A percentile compares a stretch with the other conserved stretches of the same genome.
phyloP scores from a whole-genome alignment of 257 asterid species.

The Osmanthus fragrans region DNA sequence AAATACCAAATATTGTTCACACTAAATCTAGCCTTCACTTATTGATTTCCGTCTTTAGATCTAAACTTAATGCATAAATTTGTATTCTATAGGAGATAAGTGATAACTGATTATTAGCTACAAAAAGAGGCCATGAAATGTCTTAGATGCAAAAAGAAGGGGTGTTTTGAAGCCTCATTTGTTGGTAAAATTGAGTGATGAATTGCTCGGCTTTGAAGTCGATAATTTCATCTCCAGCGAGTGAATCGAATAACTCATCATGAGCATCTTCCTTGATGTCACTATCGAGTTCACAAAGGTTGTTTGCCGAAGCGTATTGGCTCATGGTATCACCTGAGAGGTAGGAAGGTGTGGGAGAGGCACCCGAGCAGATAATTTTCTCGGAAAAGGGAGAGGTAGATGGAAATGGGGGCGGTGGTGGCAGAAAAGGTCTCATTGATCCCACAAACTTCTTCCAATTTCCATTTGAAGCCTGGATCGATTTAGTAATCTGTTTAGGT shows the following conservation, averaged over 20 bases:
- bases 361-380: background rate
- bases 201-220: constrained; percentile 43
- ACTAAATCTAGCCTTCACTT: background rate
- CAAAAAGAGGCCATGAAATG: background rate
- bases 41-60: background rate
- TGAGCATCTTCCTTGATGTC: constrained; percentile 24
- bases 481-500: background rate
- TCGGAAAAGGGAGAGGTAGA: background rate
- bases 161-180: constrained; percentile 30
- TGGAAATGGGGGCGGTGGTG: background rate
- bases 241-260: constrained; percentile 35
- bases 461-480: background rate
- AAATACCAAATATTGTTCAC: background rate
- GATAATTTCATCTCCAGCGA: constrained; percentile 39
- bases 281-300: constrained; percentile 35
- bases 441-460: constrained; percentile 33
- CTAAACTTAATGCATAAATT: background rate
- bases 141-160: background rate
- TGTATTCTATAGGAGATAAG: background rate
- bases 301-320: constrained; percentile 38
- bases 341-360: constrained; percentile 14
- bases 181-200: constrained; percentile 41
- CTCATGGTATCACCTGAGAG: constrained; percentile 33
- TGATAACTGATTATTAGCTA: background rate
- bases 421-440: constrained; percentile 25